phyloP scores from a whole-genome alignment of 495 filamentous ascomycete genomes.

The Daldinia loculata region DNA sequence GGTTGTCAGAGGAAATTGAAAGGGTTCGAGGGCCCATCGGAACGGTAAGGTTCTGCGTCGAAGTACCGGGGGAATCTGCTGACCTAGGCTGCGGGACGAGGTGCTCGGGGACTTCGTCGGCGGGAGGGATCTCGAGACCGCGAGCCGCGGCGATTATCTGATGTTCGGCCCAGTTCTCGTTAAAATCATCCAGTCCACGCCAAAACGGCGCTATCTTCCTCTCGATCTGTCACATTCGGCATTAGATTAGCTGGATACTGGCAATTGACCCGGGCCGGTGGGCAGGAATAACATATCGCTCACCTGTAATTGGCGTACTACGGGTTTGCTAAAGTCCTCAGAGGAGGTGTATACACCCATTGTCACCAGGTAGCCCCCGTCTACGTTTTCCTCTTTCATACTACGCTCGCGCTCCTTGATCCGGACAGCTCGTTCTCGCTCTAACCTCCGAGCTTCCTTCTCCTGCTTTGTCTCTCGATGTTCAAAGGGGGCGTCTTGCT shows the following conservation, averaged over 20 bases:
- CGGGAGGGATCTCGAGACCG: slow-evolving; percentile 81
- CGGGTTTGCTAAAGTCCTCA: slow-evolving; percentile 91
- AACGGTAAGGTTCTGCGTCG: slow-evolving; percentile 68
- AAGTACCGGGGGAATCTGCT: slow-evolving; percentile 46
- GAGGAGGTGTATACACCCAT: slow-evolving; percentile 90
- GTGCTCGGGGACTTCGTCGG: slow-evolving; percentile 81
- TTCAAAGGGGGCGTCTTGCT: slow-evolving; percentile 53
- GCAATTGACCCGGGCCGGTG: slow-evolving; percentile 6
- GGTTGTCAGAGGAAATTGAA: slow-evolving; percentile 75
- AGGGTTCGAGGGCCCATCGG: slow-evolving; percentile 78
- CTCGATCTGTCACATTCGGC: slow-evolving; percentile 74
- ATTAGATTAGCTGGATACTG: slow-evolving; percentile 24
- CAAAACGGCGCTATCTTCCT: slow-evolving; percentile 93
- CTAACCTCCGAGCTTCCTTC: slow-evolving; percentile 82
- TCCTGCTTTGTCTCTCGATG: slow-evolving; percentile 90
- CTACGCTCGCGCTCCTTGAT: slow-evolving; percentile 88
- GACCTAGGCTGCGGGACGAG: slow-evolving; percentile 60
- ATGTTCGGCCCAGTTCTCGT: slow-evolving; percentile 88
- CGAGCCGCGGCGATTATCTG: slow-evolving; percentile 92
- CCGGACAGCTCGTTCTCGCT: slow-evolving; percentile 78
- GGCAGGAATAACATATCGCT: slow-evolving; percentile 28
- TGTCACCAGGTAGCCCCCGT: slow-evolving; percentile 94
- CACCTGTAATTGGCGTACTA: slow-evolving; percentile 94
- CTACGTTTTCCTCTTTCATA: slow-evolving; percentile 90
- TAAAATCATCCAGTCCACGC: slow-evolving; percentile 89